A percentile compares a stretch with the other conserved stretches of the same genome.
Conservation (phyloP, 306 rosid species). For the Sesbania bispinosa region DNA sequence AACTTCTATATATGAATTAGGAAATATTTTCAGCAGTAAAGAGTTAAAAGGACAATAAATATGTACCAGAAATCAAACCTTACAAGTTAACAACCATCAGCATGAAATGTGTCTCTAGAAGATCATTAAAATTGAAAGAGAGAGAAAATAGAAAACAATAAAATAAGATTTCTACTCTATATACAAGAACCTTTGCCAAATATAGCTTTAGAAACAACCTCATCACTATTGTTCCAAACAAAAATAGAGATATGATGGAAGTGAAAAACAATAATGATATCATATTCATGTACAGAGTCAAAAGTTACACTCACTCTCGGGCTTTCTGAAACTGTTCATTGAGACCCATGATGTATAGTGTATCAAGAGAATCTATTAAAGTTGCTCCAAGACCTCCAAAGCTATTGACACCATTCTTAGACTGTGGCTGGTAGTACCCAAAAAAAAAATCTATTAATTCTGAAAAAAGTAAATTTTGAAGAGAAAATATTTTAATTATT, state of each 20-base stretch:
- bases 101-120: neutral
- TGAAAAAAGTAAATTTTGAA: neutral
- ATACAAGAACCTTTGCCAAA: conserved; percentile 1
- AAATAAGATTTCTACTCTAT: conserved; percentile 4
- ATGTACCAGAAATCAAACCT: conserved; percentile 16
- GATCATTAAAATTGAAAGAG: neutral
- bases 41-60: conserved; percentile 9
- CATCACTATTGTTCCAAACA: conserved; percentile 3
- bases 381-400: conserved; percentile 99
- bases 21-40: neutral
- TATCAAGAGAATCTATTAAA: conserved; percentile 89
- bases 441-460: conserved; percentile 32
- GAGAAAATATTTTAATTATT: neutral
- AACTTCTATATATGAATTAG: conserved; percentile 1
- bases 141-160: neutral
- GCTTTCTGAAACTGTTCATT: conserved; percentile 82
- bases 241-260: neutral
- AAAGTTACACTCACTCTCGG: conserved; percentile 73
- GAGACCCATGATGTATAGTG: conserved; percentile 95
- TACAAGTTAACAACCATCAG: neutral
- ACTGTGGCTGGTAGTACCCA: conserved; percentile 72
- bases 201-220: neutral
- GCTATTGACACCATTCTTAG: conserved; percentile 89
- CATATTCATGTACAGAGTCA: neutral
- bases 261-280: neutral